Evolutionary conservation across 805 yeast genomes (phyloP).

Genomic region (Wickerhamiella shivajii): DNA sequence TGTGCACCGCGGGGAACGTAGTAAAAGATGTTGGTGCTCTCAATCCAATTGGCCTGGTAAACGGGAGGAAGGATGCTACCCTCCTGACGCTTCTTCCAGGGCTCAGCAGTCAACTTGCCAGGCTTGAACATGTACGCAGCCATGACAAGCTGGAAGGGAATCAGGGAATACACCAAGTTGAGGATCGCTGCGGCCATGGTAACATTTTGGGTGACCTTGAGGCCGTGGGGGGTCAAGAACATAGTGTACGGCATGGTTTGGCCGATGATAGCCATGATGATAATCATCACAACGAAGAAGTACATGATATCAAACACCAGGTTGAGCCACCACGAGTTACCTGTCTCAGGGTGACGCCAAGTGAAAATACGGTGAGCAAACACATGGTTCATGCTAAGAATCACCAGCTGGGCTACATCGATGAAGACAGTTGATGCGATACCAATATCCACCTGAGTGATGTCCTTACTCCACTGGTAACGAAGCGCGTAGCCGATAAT

Average conservation of each 20-base stretch:
- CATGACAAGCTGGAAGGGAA: constrained; percentile 35
- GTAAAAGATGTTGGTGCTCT: constrained; percentile 43
- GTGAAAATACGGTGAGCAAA: constrained; percentile 61
- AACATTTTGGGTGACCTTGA: constrained; percentile 38
- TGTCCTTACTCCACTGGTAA: constrained; percentile 42
- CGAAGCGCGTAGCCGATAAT: constrained; percentile 46
- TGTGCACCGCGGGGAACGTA: constrained; percentile 41
- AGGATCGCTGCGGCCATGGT: constrained; percentile 37
- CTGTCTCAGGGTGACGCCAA: constrained; percentile 64
- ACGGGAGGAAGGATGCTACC: constrained; percentile 25
- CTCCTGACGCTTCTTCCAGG: constrained; percentile 20
- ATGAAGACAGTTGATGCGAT: constrained; percentile 42
- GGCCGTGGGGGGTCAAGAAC: constrained; percentile 33
- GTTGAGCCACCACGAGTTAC: constrained; percentile 39
- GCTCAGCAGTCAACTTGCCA: constrained; percentile 28
- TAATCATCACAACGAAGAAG: constrained; percentile 38
- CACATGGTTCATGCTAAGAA: constrained; percentile 46
- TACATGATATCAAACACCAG: constrained; percentile 36
- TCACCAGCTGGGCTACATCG: constrained; percentile 41
- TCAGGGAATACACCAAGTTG: constrained; percentile 36
- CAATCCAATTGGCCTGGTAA: constrained; percentile 65
- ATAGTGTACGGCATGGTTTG: constrained; percentile 46
- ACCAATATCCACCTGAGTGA: constrained; percentile 34
- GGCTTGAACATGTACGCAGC: constrained; percentile 44
- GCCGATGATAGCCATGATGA: constrained; percentile 56